Percentiles rank a stretch among this genome's conserved stretches.
Evolutionary conservation across 2,329 filamentous ascomycete species (phyloP).

Genomic region (Sordariomycetes sp.): DNA sequence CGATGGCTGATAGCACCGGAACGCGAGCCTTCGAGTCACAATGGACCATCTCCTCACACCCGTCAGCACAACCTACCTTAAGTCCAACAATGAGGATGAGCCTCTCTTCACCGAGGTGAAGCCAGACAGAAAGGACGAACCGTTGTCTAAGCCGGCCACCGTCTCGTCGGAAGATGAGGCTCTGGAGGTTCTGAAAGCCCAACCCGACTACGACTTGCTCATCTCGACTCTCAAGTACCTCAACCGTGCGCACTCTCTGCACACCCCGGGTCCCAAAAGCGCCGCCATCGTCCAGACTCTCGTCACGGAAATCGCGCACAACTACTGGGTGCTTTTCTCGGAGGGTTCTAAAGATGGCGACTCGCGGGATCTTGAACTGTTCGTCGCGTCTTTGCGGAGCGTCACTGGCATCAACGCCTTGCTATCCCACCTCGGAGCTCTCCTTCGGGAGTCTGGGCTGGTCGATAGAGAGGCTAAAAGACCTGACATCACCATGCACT

Average conservation of each 20-base stretch:
- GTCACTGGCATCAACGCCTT: conserved; percentile 72
- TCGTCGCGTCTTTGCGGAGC: conserved; percentile 61
- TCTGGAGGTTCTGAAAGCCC: conserved; percentile 48
- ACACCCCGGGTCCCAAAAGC: conserved; percentile 51
- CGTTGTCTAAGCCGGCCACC: conserved; percentile 1
- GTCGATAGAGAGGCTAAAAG: conserved; percentile 23
- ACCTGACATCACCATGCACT: conserved; percentile 32
- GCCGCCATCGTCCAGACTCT: conserved; percentile 70
- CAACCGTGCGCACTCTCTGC: conserved; percentile 13
- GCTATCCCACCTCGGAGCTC: conserved; percentile 55
- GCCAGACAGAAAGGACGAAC: conserved; percentile 7
- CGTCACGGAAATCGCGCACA: conserved; percentile 65
- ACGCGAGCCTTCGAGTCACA: too few relatives aligned
- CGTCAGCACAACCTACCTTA: conserved; percentile 41
- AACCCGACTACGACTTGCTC: conserved; percentile 53
- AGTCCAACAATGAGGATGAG: conserved; percentile 20
- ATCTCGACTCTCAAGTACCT: conserved; percentile 44
- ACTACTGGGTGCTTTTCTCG: conserved; percentile 66
- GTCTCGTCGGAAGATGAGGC: conserved; percentile 35
- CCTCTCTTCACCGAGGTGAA: conserved; percentile 28
- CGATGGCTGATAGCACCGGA: too few relatives aligned
- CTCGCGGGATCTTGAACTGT: conserved; percentile 28
- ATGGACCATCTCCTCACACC: conserved; percentile 51
- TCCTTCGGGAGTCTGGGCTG: conserved; percentile 42
- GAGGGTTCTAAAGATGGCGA: conserved; percentile 24